Percentiles rank a stretch among this genome's conserved stretches.
phyloP scores from a whole-genome alignment of 2,329 filamentous ascomycete genomes.

The Neofusicoccum laricinum region DNA sequence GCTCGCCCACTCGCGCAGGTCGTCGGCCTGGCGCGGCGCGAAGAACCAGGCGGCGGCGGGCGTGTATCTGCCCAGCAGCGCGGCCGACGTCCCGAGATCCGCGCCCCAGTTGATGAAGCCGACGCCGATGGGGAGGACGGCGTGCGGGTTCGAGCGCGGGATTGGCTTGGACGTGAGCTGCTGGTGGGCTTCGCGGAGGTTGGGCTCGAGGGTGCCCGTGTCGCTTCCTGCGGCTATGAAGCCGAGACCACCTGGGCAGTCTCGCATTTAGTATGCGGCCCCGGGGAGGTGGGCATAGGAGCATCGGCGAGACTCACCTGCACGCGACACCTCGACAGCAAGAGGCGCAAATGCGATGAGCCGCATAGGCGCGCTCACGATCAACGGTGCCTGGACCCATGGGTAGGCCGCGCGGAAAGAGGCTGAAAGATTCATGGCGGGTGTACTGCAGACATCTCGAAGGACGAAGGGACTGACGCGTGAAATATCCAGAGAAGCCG shows the following conservation, averaged over 20 bases:
- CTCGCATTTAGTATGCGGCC: neutral
- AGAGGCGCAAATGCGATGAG: constrained; percentile 56
- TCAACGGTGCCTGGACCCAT: constrained; percentile 57
- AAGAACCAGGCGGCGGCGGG: constrained; percentile 67
- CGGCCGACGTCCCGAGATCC: constrained; percentile 44
- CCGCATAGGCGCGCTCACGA: constrained; percentile 68
- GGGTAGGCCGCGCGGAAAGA: constrained; percentile 43
- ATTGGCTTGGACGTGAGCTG: constrained; percentile 27
- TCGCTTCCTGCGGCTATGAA: constrained; percentile 47
- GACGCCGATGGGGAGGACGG: constrained; percentile 53
- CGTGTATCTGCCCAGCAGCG: constrained; percentile 51
- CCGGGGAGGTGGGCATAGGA: neutral
- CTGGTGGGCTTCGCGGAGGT: constrained; percentile 28
- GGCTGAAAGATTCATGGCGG: neutral
- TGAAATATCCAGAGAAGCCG: neutral
- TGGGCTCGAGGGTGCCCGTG: constrained; percentile 29
- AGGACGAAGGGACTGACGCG: neutral
- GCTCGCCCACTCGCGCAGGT: constrained; percentile 32
- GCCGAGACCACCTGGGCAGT: constrained; percentile 41
- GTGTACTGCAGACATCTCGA: neutral
- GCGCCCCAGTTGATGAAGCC: constrained; percentile 60
- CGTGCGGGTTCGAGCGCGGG: constrained; percentile 24
- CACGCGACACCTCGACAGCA: constrained; percentile 58
- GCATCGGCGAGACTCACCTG: constrained; percentile 34
- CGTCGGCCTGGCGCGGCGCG: constrained; percentile 49